Base-by-base conservation (phyloP, 2,329 filamentous ascomycete species). In the Thielaviopsis populi region DNA sequence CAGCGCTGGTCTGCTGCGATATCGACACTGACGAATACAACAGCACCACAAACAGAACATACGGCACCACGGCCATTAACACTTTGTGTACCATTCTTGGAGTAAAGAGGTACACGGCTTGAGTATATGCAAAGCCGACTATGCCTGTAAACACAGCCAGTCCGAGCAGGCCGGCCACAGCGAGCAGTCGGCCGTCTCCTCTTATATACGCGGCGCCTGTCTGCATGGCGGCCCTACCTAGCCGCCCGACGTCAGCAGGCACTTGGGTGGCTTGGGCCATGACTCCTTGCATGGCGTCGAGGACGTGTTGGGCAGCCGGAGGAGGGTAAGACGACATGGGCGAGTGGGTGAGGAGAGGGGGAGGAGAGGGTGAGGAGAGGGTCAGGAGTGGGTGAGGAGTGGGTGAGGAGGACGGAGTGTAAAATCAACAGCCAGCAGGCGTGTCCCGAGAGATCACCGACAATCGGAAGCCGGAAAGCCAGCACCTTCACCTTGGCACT, bases 41-140 rank as follows among this genome's bases (percentile, higher is more conserved):
- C 48, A 27, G 19, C 13, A 19, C 24, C 48, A 40, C 48, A n/a
- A 37, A 40, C 8, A 61, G 30, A 10, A 40, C 46, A 65, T 46
- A 50, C 8, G 59, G 63, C 37, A 58, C n/a, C 48, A 19, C 17
- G 33, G 8, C 37, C 63, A 61, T 30, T 30, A 22, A 15, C 48
- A 65, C 33, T 40, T 48, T 40, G 46, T 33, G 48, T 42, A 37
- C 24, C 63, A 62, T 65, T 13, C 3, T 65, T 8, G 43, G 53
- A 17, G 30, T 43, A 37, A 43, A 59, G n/a, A 27, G 62, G 41
- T 19, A 19, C 53, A 59, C 17, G 22, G 24, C 19, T 46, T 10
- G 30, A 22, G 15, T 33, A 27, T 59, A 50, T 13, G 24, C 48
- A 53, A 24, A 17, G 24, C 22, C 19, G 13, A 15, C 48, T 8